Conservation (phyloP, 176 grass and related monocot genomes). For the Puya raimondii region DNA sequence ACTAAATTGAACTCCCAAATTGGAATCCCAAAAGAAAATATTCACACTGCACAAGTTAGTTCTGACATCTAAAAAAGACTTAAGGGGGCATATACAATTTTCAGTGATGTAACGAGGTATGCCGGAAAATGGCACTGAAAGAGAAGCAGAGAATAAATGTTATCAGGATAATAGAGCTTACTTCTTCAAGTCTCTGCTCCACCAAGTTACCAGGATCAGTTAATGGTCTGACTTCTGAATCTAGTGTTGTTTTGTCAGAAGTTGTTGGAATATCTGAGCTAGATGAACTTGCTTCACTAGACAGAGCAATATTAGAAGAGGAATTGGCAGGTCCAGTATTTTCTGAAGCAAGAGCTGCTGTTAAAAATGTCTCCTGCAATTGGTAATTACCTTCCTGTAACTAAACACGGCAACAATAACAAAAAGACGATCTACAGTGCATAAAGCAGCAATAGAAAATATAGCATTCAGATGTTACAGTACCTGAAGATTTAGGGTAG, state of each 20-base stretch:
- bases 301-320: slow-evolving; percentile 4
- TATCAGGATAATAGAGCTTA: slow-evolving; percentile 33
- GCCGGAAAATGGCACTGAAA: no score
- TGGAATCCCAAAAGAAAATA: no score
- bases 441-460: slow-evolving; percentile 3
- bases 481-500: slow-evolving; percentile 70
- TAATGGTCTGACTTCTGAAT: slow-evolving; percentile 21
- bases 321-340: slow-evolving; percentile 28
- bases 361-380: slow-evolving; percentile 60
- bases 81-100: no score
- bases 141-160: slow-evolving; percentile 6
- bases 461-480: not conserved
- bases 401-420: not conserved
- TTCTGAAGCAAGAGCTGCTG: slow-evolving; percentile 67
- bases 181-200: slow-evolving; percentile 26
- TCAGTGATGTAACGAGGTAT: no score
- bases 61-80: no score
- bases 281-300: slow-evolving; percentile 28
- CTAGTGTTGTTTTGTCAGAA: slow-evolving; percentile 34
- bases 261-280: slow-evolving; percentile 32
- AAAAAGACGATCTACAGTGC: not conserved
- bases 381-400: not conserved
- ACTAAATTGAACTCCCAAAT: no score
- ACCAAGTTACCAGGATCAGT: slow-evolving; percentile 28
- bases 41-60: no score